Conservation (phyloP, 805 yeast genomes). For the Yarrowia osloensis region DNA sequence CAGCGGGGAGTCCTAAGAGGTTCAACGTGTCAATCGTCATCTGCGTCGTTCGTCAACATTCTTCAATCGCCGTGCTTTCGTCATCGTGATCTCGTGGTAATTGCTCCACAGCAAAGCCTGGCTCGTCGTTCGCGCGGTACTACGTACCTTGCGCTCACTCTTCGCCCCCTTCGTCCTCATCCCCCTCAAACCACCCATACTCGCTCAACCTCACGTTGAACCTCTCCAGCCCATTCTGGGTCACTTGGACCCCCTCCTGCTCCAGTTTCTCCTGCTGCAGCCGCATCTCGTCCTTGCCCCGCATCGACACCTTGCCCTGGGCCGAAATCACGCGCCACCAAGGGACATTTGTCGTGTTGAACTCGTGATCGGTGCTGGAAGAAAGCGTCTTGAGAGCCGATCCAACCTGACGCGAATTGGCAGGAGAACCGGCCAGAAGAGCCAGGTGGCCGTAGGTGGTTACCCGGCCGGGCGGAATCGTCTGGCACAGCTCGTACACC, state of each 20-base stretch:
- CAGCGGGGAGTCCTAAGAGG: too few species aligned
- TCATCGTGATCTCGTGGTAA: too few species aligned
- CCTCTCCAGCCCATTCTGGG: conserved; percentile 37
- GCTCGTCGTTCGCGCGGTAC: background rate
- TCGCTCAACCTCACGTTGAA: conserved; percentile 47
- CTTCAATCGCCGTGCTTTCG: too few species aligned
- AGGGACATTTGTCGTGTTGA: conserved; percentile 52
- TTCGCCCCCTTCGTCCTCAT: background rate
- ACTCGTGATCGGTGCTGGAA: conserved; percentile 31
- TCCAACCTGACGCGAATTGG: conserved; percentile 74
- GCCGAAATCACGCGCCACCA: conserved; percentile 81
- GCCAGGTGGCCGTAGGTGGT: conserved; percentile 82
- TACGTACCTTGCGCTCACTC: background rate
- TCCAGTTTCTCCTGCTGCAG: conserved; percentile 51
- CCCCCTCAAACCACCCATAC: conserved; percentile 62
- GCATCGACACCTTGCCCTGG: conserved; percentile 59
- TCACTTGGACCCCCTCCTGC: conserved; percentile 49
- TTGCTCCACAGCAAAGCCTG: too few species aligned
- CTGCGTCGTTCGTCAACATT: too few species aligned
- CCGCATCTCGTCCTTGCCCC: conserved; percentile 47
- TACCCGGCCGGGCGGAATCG: conserved; percentile 63
- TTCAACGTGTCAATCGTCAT: too few species aligned
- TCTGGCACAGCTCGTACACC: conserved; percentile 55
- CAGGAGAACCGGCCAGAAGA: conserved; percentile 59
- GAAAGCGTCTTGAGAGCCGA: conserved; percentile 61